Percentiles rank a stretch among this genome's conserved stretches.
Evolutionary conservation across 2,329 filamentous ascomycete species (phyloP).

Genomic region (Beauveria sp.): DNA sequence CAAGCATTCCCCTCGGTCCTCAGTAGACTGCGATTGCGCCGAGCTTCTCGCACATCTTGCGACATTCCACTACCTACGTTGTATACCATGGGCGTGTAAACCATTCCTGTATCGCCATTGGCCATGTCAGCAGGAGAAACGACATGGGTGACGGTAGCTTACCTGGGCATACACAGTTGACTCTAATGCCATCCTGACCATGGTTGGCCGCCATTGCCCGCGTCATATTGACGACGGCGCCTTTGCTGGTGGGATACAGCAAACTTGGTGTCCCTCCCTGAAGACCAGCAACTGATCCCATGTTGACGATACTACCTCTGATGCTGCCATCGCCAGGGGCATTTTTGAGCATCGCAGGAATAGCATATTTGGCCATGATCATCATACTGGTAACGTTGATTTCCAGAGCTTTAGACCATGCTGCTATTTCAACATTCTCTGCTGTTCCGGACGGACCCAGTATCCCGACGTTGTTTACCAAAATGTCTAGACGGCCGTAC

Average conservation of each 20-base stretch:
- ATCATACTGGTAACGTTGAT: conserved; percentile 61
- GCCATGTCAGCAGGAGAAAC: neutral
- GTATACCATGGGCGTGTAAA: conserved; percentile 42
- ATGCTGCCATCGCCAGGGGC: conserved; percentile 27
- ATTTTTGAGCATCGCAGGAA: conserved; percentile 53
- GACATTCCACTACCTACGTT: conserved; percentile 28
- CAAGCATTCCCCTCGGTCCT: conserved; percentile 36
- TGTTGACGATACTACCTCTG: conserved; percentile 51
- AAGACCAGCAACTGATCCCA: conserved; percentile 52
- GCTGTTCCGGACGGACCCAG: conserved; percentile 52
- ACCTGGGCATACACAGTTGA: conserved; percentile 43
- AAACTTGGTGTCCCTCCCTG: conserved; percentile 38
- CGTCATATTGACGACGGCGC: conserved; percentile 44
- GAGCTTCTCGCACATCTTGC: conserved; percentile 28
- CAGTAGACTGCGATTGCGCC: conserved; percentile 31
- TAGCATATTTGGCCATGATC: conserved; percentile 52
- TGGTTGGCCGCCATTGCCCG: conserved; percentile 44
- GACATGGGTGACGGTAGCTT: neutral
- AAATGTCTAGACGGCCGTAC: conserved; percentile 43
- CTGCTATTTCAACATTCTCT: conserved; percentile 49
- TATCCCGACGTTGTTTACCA: conserved; percentile 34
- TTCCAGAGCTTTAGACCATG: conserved; percentile 49
- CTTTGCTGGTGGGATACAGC: conserved; percentile 40
- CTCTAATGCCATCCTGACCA: conserved; percentile 35
- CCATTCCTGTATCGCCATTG: conserved; percentile 24